These are phyloP conservation scores for Cryphonectria carpinicola DNA, from an alignment of 2,329 filamentous ascomycete genomes.

Conservation along the genomic window DNA sequence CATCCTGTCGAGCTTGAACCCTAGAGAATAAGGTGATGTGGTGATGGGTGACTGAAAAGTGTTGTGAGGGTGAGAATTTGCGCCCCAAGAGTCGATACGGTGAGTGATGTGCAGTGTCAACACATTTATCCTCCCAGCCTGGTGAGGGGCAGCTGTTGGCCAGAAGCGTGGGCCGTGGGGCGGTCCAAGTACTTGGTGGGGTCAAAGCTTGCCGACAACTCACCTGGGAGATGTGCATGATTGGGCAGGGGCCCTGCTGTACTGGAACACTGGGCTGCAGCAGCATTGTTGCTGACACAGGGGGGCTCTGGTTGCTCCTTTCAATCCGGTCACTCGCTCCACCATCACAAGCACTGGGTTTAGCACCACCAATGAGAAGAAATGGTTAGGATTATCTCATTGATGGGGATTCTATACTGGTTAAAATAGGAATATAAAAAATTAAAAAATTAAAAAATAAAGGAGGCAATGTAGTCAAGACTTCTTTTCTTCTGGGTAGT, in stretches of 20 bases:
- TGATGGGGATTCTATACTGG: not conserved
- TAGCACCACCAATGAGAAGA: not conserved
- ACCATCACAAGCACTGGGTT: not conserved
- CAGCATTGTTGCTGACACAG: not conserved
- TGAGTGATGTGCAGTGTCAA: conserved; percentile 24
- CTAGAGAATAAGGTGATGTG: not conserved
- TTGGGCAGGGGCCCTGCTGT: conserved; percentile 21
- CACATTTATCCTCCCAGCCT: conserved; percentile 24
- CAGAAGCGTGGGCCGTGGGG: conserved; percentile 13
- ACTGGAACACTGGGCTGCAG: conserved; percentile 18
- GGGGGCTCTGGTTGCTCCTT: not conserved
- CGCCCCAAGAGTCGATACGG: conserved; percentile 22
- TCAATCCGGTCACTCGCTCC: not conserved
- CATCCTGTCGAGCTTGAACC: conserved; percentile 53
- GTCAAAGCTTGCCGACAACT: conserved; percentile 6
- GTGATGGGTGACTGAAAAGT: not conserved
- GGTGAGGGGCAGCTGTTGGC: conserved; percentile 18
- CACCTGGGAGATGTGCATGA: conserved; percentile 22
- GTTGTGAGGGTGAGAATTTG: not conserved
- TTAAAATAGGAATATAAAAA: not conserved
- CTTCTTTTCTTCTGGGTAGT: not conserved
- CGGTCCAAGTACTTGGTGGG: conserved; percentile 16
- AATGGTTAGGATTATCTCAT: not conserved
- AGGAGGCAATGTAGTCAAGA: not conserved
- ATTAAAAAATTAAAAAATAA: not conserved